Base-by-base conservation (phyloP, 2,329 filamentous ascomycete genomes). In the Aspergillus ibericus region DNA sequence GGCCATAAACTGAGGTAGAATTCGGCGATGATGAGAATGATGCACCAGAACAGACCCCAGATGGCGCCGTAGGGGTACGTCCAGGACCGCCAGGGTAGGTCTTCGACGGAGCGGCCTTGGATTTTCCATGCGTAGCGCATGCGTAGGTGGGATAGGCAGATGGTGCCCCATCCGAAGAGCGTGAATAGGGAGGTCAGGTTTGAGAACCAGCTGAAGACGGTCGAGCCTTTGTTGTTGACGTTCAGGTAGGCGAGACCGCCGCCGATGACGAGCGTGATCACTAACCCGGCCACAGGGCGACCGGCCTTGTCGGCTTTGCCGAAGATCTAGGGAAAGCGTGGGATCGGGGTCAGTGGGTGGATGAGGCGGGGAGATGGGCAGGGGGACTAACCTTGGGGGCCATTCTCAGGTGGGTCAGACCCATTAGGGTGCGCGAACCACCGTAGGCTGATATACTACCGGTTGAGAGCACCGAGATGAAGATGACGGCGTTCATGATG, bases 251-350 rank as follows among this genome's bases (percentile, higher is more conserved):
- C 67, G 4, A 80, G 72, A 0, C 72, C 78, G 13, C 93, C 78
- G 9, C 90, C 90, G 12, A 88, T 77, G 9, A 91, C 89, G 12
- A 93, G 79, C 25, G 92, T 79, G 20, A 85, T 81, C 1, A 82
- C 84, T 4, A 93, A 77, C 1, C 82, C 80, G 44, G 75, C 75
- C 34, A 84, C 72, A 0, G 77, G 77, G 4, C 75, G 75, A 16
- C 75, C 77, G 2, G 48, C 60, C 38, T 63, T 70, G 60, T 78
- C 75, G 5, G 72, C 73, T 18, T 66, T 70, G 22, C 61, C 62
- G 49, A 73, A 69, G 60, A 68, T 60, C 58, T 66, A n/a, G 16
- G 22, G 5, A 5, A 16, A 8, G 27, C 5, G 51, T 18, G 20
- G 36, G 36, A 13, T 16, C 13, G 16, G 36, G 20, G 36, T 53